Base-by-base conservation (phyloP, 345 rosid genomes). In the Alliaria petiolata region DNA sequence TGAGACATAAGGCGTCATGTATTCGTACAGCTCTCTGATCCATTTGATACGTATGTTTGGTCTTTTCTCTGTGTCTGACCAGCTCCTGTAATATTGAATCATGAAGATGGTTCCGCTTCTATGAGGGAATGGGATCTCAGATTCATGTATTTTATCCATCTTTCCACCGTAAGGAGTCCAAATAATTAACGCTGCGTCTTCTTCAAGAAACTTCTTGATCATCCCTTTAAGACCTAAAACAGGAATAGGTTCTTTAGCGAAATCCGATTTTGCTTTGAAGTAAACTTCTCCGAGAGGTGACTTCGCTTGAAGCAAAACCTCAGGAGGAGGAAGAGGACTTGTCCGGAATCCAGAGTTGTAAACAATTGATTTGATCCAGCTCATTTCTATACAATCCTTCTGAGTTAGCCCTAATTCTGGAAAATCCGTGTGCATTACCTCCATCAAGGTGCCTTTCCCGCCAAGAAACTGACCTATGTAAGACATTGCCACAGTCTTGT, bases 101-200 rank as follows among this genome's bases (percentile, higher is more conserved):
- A 55, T 84, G 78, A 79, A 89, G 4, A 81, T 7, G 20, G n/a
- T 64, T 3, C 93, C 88, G 1, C 51, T 72, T 50, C 92, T 52
- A 59, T 86, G 90, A 0, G 89, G 95, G 69, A 81, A 89, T 3
- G 91, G 88, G 16, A 70, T 82, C 1, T 54, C 71, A 0, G 84
- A 81, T 34, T 77, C 91, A 0, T 80, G 14, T 54, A 89, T 85
- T n/a, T 68, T 71, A 15, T 71, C 69, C 90, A 83, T 86, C 86
- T 64, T 78, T 38, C 93, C 95, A 0, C 97, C 91, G 42, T 76
- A 85, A 1, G 96, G 93, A 26, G 71, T 82, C 85, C 80, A 54
- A 33, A 13, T 39, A 9, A 54, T 2, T 4, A 33, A 33, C 8
- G 40, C 25, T 15, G 60, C n/a, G 6, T 54, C 59, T 54, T 54